phyloP scores from a whole-genome alignment of 2,329 filamentous ascomycete species.

The Botrytis squamosa region DNA sequence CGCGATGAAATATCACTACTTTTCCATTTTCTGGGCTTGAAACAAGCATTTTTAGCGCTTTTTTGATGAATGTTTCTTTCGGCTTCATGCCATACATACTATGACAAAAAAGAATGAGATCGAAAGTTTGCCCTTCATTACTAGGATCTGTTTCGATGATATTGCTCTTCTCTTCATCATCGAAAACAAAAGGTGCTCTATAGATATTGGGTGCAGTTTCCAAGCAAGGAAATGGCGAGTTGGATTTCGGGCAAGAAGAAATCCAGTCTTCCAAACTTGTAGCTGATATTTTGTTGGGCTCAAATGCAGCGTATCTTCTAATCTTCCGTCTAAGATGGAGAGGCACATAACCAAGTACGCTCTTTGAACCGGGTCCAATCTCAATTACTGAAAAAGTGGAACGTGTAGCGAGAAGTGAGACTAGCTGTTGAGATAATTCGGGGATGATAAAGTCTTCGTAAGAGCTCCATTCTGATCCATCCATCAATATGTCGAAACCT shows the following conservation, averaged over 20 bases:
- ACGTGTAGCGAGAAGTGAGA: constrained; percentile 44
- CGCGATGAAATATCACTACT: constrained; percentile 57
- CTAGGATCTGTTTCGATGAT: constrained; percentile 25
- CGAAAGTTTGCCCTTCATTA: constrained; percentile 44
- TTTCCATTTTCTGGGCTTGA: constrained; percentile 43
- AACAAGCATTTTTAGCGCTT: constrained; percentile 49
- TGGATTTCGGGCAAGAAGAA: constrained; percentile 29
- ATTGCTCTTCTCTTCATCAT: constrained; percentile 27
- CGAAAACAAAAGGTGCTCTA: constrained; percentile 42
- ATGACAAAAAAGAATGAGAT: constrained; percentile 61
- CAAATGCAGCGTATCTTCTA: constrained; percentile 53
- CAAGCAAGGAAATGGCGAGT: constrained; percentile 45
- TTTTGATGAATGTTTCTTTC: constrained; percentile 47
- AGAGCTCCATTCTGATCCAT: constrained; percentile 28
- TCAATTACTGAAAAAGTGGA: constrained; percentile 53
- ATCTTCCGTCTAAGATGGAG: constrained; percentile 44
- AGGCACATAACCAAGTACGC: constrained; percentile 52
- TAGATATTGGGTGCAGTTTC: constrained; percentile 43
- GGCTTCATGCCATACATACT: constrained; percentile 61
- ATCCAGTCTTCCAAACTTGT: constrained; percentile 46
- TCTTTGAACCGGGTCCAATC: constrained; percentile 58
- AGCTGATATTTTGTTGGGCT: constrained; percentile 42
- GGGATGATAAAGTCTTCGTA: constrained; percentile 35
- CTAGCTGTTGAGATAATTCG: constrained; percentile 29
- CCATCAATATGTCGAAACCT: constrained; percentile 28